Evolutionary conservation across 495 filamentous ascomycete genomes (phyloP), one percentile per base, ranked within the genome.

Genomic region (Aspergillus asperescens): DNA sequence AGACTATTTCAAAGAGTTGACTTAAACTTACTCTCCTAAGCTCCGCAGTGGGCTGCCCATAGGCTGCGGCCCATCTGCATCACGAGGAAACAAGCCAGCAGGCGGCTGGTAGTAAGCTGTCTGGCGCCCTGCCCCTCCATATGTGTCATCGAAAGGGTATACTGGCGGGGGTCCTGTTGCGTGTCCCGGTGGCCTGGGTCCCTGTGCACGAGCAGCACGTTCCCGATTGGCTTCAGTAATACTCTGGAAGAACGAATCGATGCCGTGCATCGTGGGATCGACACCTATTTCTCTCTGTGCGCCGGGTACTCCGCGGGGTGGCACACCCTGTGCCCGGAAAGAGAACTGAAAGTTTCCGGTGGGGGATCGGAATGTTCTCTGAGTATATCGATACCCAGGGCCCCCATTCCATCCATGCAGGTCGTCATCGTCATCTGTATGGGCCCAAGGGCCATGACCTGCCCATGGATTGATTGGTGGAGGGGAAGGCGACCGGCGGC

Each of bases 361-460:
- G 20, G 78, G 71, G 5, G 78, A 78, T 15, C 73, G 62, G 25
- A 75, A 78, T 8, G 77, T 72, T 42, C 62, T 73, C 42, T 63
- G 65, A 23, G 67, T 60, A 46, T 77, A 57, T 34, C 77, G 70
- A 18, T 49, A 34, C 20, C 57, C 52, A 12, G 52, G 42, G 23
- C 7, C 25, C 15, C 23, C 9, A 15, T 24, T 15, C 42, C 42
- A 46, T 15, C 46, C 69, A 49, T 65, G 61, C 13, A 44, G 24
- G 13, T 52, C 46, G 23, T 48, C 38, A 15, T 48, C 32, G 18
- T 71, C 70, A 45, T 64, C 63, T 39, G 64, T 61, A 8, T 67
- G 61, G 4, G 48, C 62, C 68, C 66, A 76, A 0, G 69, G 72
- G 54, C 73, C 69, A 43, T 69, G 67, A 55, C 71, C 59, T 40